Percentiles rank a stretch among this genome's conserved stretches.
Conservation (phyloP, 495 filamentous ascomycete genomes). For the Aspergillus olivimuriae region DNA sequence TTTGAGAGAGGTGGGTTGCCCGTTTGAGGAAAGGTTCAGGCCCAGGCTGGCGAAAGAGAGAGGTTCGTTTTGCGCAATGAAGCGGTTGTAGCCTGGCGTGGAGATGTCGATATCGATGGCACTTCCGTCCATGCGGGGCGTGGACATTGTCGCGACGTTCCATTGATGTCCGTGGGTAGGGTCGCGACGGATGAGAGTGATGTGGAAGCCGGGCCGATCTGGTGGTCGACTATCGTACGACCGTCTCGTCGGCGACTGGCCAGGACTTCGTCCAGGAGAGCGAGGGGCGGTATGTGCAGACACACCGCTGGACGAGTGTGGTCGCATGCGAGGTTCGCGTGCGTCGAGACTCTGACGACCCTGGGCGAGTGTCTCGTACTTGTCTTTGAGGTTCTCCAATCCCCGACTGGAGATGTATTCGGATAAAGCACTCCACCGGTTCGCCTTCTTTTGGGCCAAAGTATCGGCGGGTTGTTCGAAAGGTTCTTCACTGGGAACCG, state of each 20-base stretch:
- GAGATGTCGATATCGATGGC: conserved; percentile 54
- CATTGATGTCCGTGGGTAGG: conserved; percentile 73
- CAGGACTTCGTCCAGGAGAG: conserved; percentile 23
- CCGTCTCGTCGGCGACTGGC: conserved; percentile 20
- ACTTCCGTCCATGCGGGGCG: conserved; percentile 26
- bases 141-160: conserved; percentile 75
- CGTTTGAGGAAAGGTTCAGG: conserved; percentile 23
- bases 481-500: conserved; percentile 24
- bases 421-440: conserved; percentile 31
- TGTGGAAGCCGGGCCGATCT: conserved; percentile 41
- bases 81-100: conserved; percentile 58
- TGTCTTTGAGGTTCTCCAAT: conserved; percentile 19
- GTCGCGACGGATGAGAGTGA: conserved; percentile 87
- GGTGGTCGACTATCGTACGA: conserved; percentile 6
- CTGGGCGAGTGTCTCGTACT: conserved; percentile 14
- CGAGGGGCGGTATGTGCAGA: conserved; percentile 11
- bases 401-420: conserved; percentile 19
- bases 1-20: neutral
- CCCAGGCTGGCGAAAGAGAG: conserved; percentile 26
- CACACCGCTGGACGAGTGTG: conserved; percentile 21
- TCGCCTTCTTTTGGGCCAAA: conserved; percentile 13
- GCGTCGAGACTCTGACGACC: conserved; percentile 32
- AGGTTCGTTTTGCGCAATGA: conserved; percentile 35
- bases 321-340: conserved; percentile 26
- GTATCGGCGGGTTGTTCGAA: conserved; percentile 5